Evolutionary conservation across 148 eudicot species (phyloP), one percentile per base, ranked within the genome.

Genomic region (Rhododendron williamsianum): DNA sequence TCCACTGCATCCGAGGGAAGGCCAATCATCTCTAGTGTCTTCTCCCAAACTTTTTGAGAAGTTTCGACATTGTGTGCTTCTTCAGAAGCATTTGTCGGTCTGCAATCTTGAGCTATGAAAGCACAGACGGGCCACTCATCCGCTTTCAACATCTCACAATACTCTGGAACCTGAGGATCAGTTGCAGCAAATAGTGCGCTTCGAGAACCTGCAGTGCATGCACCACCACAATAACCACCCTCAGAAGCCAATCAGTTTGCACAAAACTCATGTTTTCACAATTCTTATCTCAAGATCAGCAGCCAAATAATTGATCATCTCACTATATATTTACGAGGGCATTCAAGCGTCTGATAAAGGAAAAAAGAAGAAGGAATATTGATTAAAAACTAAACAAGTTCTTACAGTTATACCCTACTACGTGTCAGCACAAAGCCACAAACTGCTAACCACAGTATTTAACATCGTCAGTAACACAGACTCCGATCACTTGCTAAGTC

Each of bases 91-190:
- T 95, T 97, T 88, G 98, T 78, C 6, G 99, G 99, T 54, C 94
- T 96, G 56, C 99, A 97, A 89, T 97, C 99, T 65, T 91, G 96
- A 86, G 93, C 91, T 83, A 97, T 86, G 91, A 87, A 97, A 80
- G 99, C 98, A 48, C 96, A 95, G 0, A 93, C 94, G 19, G 98
- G 98, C 98, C 98, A 97, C 33, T 97, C 97, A 74, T 97, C 99
- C 10, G 96, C 89, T 93, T 87, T 95, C 86, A 95, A 79, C 87
- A 93, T 88, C 81, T 95, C 98, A 87, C 96, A 94, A 81, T 92
- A 95, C 82, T 95, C 98, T 1, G 93, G 94, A 84, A 97, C 89
- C 85, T 97, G 99, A 58, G 99, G 98, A 87, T 97, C 99, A 18
- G 96, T 97, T 30, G 98, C 98, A 56, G 98, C 98, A 89, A 97